Evolutionary conservation across 2,329 filamentous ascomycete species (phyloP).

Genomic region (Colletotrichum filicis): DNA sequence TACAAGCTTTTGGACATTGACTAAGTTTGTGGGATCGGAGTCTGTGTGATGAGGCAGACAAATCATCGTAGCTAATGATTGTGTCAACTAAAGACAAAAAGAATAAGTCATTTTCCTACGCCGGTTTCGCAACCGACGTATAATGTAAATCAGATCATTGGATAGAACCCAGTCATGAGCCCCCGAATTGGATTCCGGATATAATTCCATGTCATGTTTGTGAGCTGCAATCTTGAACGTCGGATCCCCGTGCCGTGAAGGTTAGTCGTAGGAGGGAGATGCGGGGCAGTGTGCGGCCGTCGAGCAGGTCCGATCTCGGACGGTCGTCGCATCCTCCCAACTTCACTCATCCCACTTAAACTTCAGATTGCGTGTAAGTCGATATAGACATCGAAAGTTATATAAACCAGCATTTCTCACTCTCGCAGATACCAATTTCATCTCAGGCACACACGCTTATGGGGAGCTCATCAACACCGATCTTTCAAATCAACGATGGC

Average conservation of each 20-base stretch:
- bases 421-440: neutral
- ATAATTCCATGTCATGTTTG: no score
- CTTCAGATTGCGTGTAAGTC: slow-evolving; percentile 23
- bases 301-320: slow-evolving; percentile 36
- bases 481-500: slow-evolving; percentile 34
- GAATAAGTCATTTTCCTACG: neutral
- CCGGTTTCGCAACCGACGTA: slow-evolving; percentile 4
- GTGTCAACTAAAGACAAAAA: neutral
- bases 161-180: neutral
- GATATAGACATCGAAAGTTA: neutral
- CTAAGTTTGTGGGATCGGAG: slow-evolving; percentile 38
- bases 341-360: slow-evolving; percentile 33
- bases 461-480: neutral
- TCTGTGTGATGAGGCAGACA: no score
- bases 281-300: slow-evolving; percentile 7
- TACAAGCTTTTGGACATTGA: slow-evolving; percentile 63
- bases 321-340: neutral
- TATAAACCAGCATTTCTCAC: neutral
- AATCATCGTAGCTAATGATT: neutral
- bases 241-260: neutral
- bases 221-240: neutral
- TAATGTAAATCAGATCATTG: slow-evolving; percentile 4
- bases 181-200: neutral
- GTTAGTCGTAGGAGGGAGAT: neutral
- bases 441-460: neutral